phyloP scores from a whole-genome alignment of 352 stramenopile species.

The Pythium aristosporum region DNA sequence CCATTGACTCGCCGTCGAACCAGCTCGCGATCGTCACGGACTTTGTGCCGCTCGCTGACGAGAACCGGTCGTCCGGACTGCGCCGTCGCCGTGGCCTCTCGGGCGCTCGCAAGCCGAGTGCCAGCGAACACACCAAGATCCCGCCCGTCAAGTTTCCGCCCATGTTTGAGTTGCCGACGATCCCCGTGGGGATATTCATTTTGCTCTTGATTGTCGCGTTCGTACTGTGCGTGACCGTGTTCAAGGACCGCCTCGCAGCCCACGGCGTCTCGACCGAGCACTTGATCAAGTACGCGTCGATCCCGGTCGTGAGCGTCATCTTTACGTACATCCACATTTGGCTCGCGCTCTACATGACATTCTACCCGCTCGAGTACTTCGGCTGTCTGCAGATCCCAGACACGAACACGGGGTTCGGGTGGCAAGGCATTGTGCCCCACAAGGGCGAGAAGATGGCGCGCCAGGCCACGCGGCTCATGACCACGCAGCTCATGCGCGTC shows the following conservation, averaged over 20 bases:
- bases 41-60: constrained; percentile 54
- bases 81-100: constrained; percentile 11
- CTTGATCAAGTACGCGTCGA: constrained; percentile 81
- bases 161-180: constrained; percentile 75
- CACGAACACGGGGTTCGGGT: constrained; percentile 93
- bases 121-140: constrained; percentile 29
- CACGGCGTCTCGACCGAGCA: constrained; percentile 56
- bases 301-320: constrained; percentile 82
- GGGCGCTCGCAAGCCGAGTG: not conserved
- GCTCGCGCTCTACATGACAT: constrained; percentile 97
- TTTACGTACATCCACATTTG: constrained; percentile 97
- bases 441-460: constrained; percentile 98
- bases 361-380: constrained; percentile 94
- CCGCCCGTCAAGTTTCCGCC: constrained; percentile 73
- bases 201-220: constrained; percentile 52
- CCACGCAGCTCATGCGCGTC: constrained; percentile 91
- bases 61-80: constrained; percentile 15
- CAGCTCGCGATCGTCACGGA: constrained; percentile 76
- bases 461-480: constrained; percentile 92
- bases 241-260: constrained; percentile 54
- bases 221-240: constrained; percentile 76
- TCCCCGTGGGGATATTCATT: constrained; percentile 46
- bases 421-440: constrained; percentile 97
- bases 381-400: constrained; percentile 86
- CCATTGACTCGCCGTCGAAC: constrained; percentile 37